Percentiles rank a stretch among this genome's conserved stretches.
Conservation (phyloP, 768 basidiomycete genomes). For the Tricholoma matsutake region DNA sequence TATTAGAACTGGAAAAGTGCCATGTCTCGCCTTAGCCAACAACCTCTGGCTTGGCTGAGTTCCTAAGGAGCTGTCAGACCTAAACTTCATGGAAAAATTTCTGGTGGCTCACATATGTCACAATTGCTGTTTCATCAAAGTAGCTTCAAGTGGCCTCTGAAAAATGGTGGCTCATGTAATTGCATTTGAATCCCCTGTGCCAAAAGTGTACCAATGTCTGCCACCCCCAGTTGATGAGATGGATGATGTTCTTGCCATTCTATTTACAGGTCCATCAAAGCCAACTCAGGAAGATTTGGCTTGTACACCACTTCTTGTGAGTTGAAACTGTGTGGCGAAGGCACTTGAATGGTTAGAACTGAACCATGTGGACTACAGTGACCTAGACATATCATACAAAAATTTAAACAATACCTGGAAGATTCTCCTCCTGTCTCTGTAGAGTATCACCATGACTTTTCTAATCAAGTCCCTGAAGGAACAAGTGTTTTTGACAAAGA, state of each 20-base stretch:
- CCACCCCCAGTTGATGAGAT: slow-evolving; percentile 21
- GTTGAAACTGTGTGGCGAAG: slow-evolving; percentile 15
- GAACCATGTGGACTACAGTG: slow-evolving; percentile 30
- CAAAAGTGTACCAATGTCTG: slow-evolving; percentile 21
- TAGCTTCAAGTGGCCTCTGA: slow-evolving; percentile 16
- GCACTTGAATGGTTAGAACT: slow-evolving; percentile 32
- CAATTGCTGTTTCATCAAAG: slow-evolving; percentile 27
- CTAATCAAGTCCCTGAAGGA: slow-evolving; percentile 13
- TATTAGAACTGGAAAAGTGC: slow-evolving; percentile 9
- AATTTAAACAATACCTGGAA: slow-evolving; percentile 20
- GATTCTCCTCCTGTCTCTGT: slow-evolving; percentile 19
- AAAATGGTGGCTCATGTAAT: slow-evolving; percentile 29
- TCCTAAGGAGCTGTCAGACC: slow-evolving; percentile 18
- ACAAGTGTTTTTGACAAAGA: slow-evolving; percentile 22
- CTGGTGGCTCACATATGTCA: slow-evolving; percentile 22
- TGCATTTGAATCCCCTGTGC: slow-evolving; percentile 21
- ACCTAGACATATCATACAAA: slow-evolving; percentile 25
- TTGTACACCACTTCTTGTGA: slow-evolving; percentile 27
- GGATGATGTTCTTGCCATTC: slow-evolving; percentile 20
- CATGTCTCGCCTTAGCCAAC: slow-evolving; percentile 25
- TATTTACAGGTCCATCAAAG: slow-evolving; percentile 26
- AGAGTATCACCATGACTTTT: slow-evolving; percentile 16
- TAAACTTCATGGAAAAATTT: slow-evolving; percentile 25
- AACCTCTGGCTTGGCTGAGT: slow-evolving; percentile 32
- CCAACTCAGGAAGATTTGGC: slow-evolving; percentile 18